These are phyloP conservation scores for Paecilomyces niveus DNA, from an alignment of 2,329 filamentous ascomycete species.

Conservation along the genomic window DNA sequence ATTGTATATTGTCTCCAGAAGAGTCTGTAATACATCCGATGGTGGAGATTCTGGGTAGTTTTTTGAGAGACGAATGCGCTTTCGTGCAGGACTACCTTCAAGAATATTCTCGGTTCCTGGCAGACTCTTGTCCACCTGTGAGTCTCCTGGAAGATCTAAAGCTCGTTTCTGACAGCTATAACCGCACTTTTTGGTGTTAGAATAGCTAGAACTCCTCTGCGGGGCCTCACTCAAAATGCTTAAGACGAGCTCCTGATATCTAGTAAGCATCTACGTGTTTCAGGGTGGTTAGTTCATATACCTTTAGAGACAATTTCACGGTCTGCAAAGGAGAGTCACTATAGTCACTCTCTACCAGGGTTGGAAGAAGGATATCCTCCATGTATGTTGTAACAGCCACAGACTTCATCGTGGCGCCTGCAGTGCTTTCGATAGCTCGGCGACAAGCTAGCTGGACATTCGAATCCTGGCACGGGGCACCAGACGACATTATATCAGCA, in stretches of 20 bases:
- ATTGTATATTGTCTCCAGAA: slow-evolving; percentile 25
- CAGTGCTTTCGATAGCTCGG: slow-evolving; percentile 20
- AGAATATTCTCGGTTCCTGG: neutral
- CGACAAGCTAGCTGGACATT: slow-evolving; percentile 23
- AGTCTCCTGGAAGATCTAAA: slow-evolving; percentile 5
- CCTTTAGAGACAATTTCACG: slow-evolving; percentile 25
- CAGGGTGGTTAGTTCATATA: slow-evolving; percentile 10
- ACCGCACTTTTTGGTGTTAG: neutral
- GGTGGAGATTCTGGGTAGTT: slow-evolving; percentile 28
- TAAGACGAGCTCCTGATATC: slow-evolving; percentile 12
- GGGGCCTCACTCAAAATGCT: slow-evolving; percentile 8
- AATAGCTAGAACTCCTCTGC: neutral
- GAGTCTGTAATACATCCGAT: slow-evolving; percentile 17
- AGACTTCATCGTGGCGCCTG: slow-evolving; percentile 12
- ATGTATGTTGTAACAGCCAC: slow-evolving; percentile 13
- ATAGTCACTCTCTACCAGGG: slow-evolving; percentile 16
- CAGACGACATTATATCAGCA: slow-evolving; percentile 19
- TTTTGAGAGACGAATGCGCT: slow-evolving; percentile 26
- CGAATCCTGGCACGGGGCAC: slow-evolving; percentile 13
- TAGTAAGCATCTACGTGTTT: slow-evolving; percentile 2
- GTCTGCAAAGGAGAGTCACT: slow-evolving; percentile 10
- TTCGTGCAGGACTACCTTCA: slow-evolving; percentile 17
- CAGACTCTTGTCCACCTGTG: neutral
- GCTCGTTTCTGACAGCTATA: slow-evolving; percentile 1
- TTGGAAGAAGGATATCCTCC: slow-evolving; percentile 18